A percentile compares a stretch with the other conserved stretches of the same genome.
Evolutionary conservation across 1,284 basidiomycete species (phyloP).

Genomic region (Boletellus deceptivus): DNA sequence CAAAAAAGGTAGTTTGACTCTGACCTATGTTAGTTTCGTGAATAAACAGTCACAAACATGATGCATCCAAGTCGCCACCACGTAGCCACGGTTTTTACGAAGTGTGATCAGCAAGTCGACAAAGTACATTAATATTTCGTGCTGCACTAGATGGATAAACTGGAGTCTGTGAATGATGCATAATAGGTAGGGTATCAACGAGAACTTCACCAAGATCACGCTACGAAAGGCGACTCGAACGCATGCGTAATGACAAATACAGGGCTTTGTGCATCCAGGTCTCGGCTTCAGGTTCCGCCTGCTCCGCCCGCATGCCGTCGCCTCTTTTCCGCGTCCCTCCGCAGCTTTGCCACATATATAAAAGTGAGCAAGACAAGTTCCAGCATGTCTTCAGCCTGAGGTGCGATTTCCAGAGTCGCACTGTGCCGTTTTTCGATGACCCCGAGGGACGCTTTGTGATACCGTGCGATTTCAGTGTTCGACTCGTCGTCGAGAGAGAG

Average conservation of each 20-base stretch:
- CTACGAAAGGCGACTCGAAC: too few relatives aligned
- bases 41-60: too few relatives aligned
- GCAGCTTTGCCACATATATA: slow-evolving; percentile 36
- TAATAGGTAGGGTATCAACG: not conserved
- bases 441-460: slow-evolving; percentile 24
- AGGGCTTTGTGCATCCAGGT: too few relatives aligned
- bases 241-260: too few relatives aligned
- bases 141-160: too few relatives aligned
- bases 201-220: not conserved
- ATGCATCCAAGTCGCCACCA: too few relatives aligned
- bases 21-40: too few relatives aligned
- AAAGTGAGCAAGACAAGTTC: slow-evolving; percentile 41
- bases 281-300: slow-evolving; percentile 14
- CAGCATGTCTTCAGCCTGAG: slow-evolving; percentile 35
- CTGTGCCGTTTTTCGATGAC: slow-evolving; percentile 23
- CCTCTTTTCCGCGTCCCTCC: slow-evolving; percentile 26
- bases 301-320: slow-evolving; percentile 5
- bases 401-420: slow-evolving; percentile 36
- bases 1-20: too few relatives aligned
- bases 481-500: slow-evolving; percentile 23
- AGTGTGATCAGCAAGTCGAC: too few relatives aligned
- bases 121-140: too few relatives aligned
- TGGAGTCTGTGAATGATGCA: not conserved
- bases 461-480: slow-evolving; percentile 24
- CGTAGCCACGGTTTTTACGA: too few relatives aligned